phyloP scores from a whole-genome alignment of 257 asterid species.

The Coffea canephora region DNA sequence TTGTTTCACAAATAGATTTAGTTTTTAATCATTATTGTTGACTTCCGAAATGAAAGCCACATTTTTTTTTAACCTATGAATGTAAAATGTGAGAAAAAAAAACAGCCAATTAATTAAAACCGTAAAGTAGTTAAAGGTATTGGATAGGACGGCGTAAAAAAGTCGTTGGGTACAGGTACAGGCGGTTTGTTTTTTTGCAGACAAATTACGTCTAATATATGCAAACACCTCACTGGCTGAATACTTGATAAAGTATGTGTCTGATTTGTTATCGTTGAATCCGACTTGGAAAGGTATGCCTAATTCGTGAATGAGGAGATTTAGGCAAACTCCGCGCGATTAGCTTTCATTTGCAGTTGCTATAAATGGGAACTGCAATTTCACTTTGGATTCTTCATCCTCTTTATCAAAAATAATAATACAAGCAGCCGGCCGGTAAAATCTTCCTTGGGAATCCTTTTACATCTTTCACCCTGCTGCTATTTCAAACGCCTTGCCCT shows the following conservation, averaged over 20 bases:
- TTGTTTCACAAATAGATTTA: too few relatives aligned
- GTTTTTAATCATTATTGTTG: too few relatives aligned
- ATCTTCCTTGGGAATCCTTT: constrained; percentile 5
- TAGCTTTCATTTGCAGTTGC: constrained; percentile 10
- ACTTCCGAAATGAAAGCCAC: too few relatives aligned
- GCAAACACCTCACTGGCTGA: neutral
- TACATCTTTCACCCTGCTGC: neutral
- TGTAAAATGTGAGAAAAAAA: too few relatives aligned
- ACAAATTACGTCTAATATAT: neutral
- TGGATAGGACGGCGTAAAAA: too few relatives aligned
- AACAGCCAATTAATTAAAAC: too few relatives aligned
- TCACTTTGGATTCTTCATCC: neutral
- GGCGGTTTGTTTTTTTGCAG: neutral
- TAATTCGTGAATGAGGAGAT: constrained; percentile 1
- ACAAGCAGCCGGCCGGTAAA: neutral
- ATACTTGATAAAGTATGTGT: constrained; percentile 2
- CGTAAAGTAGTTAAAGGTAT: too few relatives aligned
- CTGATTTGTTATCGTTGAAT: neutral
- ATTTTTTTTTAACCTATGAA: too few relatives aligned
- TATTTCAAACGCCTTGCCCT: neutral
- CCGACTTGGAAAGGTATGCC: neutral
- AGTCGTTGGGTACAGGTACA: neutral
- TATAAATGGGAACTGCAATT: constrained; percentile 14
- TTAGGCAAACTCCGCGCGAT: neutral
- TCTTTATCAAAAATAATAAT: neutral